A percentile compares a stretch with the other conserved stretches of the same genome.
Evolutionary conservation across 2,329 filamentous ascomycete genomes (phyloP).

Genomic region (Fusarium sp.): DNA sequence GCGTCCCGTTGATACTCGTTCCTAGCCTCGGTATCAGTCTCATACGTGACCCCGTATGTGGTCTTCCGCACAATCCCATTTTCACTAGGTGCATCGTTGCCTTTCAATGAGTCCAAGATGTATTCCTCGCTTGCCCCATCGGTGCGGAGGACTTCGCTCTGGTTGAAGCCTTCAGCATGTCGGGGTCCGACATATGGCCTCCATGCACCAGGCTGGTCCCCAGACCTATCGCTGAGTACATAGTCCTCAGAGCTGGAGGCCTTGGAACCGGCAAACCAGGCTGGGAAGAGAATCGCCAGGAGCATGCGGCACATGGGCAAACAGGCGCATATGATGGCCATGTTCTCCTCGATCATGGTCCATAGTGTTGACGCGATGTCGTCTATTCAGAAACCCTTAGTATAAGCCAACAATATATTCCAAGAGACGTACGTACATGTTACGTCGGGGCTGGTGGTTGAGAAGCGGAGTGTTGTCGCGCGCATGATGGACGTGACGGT

Average conservation of each 20-base stretch:
- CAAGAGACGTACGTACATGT: slow-evolving; percentile 48
- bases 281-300: slow-evolving; percentile 52
- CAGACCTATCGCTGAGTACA: slow-evolving; percentile 7
- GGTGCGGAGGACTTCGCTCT: slow-evolving; percentile 43
- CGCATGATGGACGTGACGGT: slow-evolving; percentile 58
- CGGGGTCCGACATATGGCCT: slow-evolving; percentile 48
- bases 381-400: slow-evolving; percentile 30
- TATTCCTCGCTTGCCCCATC: slow-evolving; percentile 51
- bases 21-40: slow-evolving; percentile 31
- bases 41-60: slow-evolving; percentile 52
- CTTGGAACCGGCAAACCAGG: slow-evolving; percentile 44
- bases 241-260: slow-evolving; percentile 4
- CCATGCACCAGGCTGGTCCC: slow-evolving; percentile 43
- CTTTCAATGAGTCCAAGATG: slow-evolving; percentile 45
- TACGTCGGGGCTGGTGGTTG: slow-evolving; percentile 52
- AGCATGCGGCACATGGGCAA: slow-evolving; percentile 55
- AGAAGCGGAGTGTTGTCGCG: slow-evolving; percentile 54
- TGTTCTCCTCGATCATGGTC: slow-evolving; percentile 55
- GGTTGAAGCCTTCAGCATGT: slow-evolving; percentile 43
- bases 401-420: background rate
- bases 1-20: background rate
- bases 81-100: slow-evolving; percentile 20
- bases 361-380: slow-evolving; percentile 53
- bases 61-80: slow-evolving; percentile 50
- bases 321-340: slow-evolving; percentile 55